Base-by-base conservation (phyloP, 129 eudicot species). In the Solidago caesia region DNA sequence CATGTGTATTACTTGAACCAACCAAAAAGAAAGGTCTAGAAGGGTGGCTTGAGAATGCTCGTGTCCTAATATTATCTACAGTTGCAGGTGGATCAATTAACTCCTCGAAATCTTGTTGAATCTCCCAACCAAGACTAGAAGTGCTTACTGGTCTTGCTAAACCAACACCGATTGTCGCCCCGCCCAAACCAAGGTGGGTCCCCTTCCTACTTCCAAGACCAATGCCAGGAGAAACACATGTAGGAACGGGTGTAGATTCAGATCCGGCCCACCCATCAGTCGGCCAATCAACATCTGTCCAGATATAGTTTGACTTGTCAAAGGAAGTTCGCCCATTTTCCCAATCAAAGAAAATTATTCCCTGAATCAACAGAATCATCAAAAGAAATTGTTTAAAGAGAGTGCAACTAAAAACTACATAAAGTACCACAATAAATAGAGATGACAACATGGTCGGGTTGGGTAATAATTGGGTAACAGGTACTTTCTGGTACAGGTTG, bases 221-320 rank as follows among this genome's bases (percentile, higher is more conserved):
- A 58, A 95, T 81, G 39, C 96, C 97, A 45, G 94, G 90, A 58
- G 97, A 87, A 75, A 89, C 97, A 79, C 86, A 84, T 61, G 96
- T 91, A 26, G 97, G 97, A 74, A 85, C 85, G 14, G 99, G 97
- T 45, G 86, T 82, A 71, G 97, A 95, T 59, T 91, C 90, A 8
- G 89, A 82, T 46, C 96, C 97, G 66, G 97, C 96, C 96, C 97
- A 95, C 59, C 96, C 99, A 67, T 95, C 87, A 46, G 73, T 86
- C 25, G 99, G 99, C 99, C 99, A 95, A 81, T 95, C 99, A 75
- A 88, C 96, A 56, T 91, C 86, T 47, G 89, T 81, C 99, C 99
- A 95, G 76, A 91, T 80, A 82, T 88, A 88, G 27, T 85, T 83
- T 48, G 96, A 74, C 74, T 77, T 75, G 81, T 80, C 82, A 63